Base-by-base conservation (phyloP, 768 basidiomycete genomes). In the Mrakia blollopis region DNA sequence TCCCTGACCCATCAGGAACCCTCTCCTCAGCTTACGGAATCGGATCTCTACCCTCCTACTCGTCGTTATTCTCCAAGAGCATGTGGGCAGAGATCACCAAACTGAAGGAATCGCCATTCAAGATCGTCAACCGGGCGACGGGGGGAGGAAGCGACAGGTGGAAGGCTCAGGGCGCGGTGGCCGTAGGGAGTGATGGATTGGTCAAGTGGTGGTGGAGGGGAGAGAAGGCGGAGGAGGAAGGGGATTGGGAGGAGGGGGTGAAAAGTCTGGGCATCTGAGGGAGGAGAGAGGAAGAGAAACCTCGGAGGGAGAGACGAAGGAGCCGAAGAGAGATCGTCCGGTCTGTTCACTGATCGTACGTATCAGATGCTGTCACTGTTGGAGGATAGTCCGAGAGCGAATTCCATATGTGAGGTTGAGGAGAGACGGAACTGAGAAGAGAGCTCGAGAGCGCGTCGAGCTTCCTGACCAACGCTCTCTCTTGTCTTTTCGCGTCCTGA, bases 51-150 rank as follows among this genome's bases (percentile, higher is more conserved):
- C 37, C 73, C 4, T 54, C 67, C 2, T 74, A 69, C 32, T 57
- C 62, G 9, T 28, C 28, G 0, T 57, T 78, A 16, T 60, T 74
- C 47, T n/a, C 37, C 25, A 37, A 32, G 3, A 50, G 18, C 10
- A 74, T 71, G 52, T 78, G 60, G 30, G 37, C 60, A 0, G 65
- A 57, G 16, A 39, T 74, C 39, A 9, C n/a, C 7, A 61, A n/a
- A 21, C 69, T 78, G 16, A 78, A 78, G 72, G 63, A 74, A 57
- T 11, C 11, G 11, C 39, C n/a, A 11, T 2, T 18, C 21, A 73
- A 73, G 44, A 74, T 78, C 57, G 69, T 52, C 52, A 78, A 78
- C 21, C 52, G 77, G 44, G 28, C 47, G 57, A 78, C 77, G 54
- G 77, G 61, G 3, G 32, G 68, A 11, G 77, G 77, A 14, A 71